phyloP scores from a whole-genome alignment of 192 early-diverging fungal genomes.

The Funneliformis geosporum region DNA sequence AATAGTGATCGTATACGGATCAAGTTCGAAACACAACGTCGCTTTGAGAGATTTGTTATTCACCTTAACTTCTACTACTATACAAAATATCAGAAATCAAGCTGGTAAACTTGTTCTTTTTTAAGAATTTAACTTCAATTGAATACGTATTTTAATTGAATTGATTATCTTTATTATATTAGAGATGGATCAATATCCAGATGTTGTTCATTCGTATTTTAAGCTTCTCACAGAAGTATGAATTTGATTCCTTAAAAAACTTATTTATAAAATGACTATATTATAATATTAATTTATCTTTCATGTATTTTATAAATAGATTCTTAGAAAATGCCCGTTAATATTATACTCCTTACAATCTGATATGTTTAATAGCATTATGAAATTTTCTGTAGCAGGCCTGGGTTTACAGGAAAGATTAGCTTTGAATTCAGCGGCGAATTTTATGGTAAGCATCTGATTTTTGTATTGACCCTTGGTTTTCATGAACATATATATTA shows the following conservation, averaged over 20 bases:
- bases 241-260: neutral
- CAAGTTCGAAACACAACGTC: constrained; percentile 36
- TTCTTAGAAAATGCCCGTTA: constrained; percentile 51
- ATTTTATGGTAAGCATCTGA: constrained; percentile 48
- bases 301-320: constrained; percentile 35
- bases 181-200: constrained; percentile 59
- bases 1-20: constrained; percentile 54
- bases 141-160: neutral
- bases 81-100: constrained; percentile 31
- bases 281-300: neutral
- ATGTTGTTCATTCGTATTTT: constrained; percentile 54
- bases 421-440: constrained; percentile 52
- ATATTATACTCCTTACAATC: constrained; percentile 49
- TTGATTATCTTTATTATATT: neutral
- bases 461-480: neutral
- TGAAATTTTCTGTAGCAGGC: constrained; percentile 51
- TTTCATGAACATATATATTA: neutral
- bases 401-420: constrained; percentile 54
- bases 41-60: constrained; percentile 30
- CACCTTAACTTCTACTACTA: constrained; percentile 28
- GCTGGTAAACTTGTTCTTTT: constrained; percentile 36
- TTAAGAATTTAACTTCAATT: too few relatives aligned
- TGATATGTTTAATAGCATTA: constrained; percentile 48
- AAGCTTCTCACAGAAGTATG: constrained; percentile 50
- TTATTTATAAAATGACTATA: neutral